A percentile compares a stretch with the other conserved stretches of the same genome.
Conservation (phyloP, 2,329 filamentous ascomycete genomes). For the Colletotrichum sansevieriae region DNA sequence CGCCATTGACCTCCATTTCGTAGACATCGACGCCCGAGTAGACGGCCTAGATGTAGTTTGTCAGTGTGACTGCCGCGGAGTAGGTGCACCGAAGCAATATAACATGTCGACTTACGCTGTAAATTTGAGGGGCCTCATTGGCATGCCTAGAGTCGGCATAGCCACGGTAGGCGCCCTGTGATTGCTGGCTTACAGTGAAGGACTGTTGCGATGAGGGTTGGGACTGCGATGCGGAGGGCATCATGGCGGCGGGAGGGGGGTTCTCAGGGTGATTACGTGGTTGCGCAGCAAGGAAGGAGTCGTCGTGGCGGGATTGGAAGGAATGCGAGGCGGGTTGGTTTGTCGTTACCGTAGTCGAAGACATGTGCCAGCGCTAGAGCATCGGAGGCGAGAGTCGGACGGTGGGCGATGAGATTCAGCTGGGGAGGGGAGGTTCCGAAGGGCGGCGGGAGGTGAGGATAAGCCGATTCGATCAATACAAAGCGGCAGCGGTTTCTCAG, state of each 20-base stretch:
- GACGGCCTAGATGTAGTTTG: slow-evolving; percentile 69
- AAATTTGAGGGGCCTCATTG: slow-evolving; percentile 68
- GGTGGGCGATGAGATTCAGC: slow-evolving; percentile 22
- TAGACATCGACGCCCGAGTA: slow-evolving; percentile 98
- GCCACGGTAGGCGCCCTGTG: slow-evolving; percentile 59
- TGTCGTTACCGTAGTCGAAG: slow-evolving; percentile 38
- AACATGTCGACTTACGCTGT: slow-evolving; percentile 63
- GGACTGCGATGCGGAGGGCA: slow-evolving; percentile 62
- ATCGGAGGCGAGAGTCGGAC: slow-evolving; percentile 28
- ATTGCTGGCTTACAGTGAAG: slow-evolving; percentile 69
- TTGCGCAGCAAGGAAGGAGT: slow-evolving; percentile 33
- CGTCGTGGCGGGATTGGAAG: slow-evolving; percentile 36
- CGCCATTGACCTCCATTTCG: slow-evolving; percentile 95
- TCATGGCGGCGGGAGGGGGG: slow-evolving; percentile 39
- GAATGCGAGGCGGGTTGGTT: slow-evolving; percentile 21
- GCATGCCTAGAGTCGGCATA: slow-evolving; percentile 52
- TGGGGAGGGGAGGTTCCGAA: background rate
- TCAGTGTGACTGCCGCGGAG: slow-evolving; percentile 13
- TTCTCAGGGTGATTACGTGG: slow-evolving; percentile 3
- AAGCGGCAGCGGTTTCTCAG: background rate
- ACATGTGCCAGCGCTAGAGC: slow-evolving; percentile 40
- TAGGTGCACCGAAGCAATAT: background rate
- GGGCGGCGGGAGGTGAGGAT: slow-evolving; percentile 5
- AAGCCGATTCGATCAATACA: slow-evolving; percentile 4
- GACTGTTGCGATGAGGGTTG: slow-evolving; percentile 67